A percentile compares a stretch with the other conserved stretches of the same genome.
Conservation (phyloP, 352 stramenopile genomes). For the Elongisporangium anandrum region DNA sequence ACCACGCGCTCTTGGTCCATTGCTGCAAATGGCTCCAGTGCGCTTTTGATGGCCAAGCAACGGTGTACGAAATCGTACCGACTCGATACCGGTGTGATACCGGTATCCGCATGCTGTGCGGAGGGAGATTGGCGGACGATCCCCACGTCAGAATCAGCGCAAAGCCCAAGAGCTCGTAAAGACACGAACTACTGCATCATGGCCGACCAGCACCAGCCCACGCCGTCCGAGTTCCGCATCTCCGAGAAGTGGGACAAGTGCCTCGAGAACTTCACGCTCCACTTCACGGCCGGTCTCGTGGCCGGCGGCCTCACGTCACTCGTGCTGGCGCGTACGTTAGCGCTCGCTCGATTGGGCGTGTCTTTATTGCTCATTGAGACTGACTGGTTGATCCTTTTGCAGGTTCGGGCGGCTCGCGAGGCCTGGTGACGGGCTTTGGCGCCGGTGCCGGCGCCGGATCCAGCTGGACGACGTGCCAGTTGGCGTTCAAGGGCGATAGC, state of each 20-base stretch:
- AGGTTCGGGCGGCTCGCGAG: conserved; percentile 63
- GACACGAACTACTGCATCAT: conserved; percentile 20
- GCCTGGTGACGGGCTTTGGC: conserved; percentile 64
- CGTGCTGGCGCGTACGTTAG: conserved; percentile 72
- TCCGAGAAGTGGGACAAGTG: conserved; percentile 91
- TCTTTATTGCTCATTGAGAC: not conserved
- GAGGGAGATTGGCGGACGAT: conserved; percentile 3
- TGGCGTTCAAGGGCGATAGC: conserved; percentile 72
- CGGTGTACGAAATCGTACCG: not conserved
- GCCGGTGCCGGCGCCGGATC: conserved; percentile 65
- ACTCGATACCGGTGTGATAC: conserved; percentile 1
- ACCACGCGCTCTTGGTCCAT: conserved; percentile 61
- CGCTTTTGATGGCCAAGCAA: not conserved
- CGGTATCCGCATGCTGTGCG: conserved; percentile 1
- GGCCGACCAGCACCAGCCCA: conserved; percentile 45
- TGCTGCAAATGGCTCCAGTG: conserved; percentile 5
- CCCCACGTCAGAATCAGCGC: conserved; percentile 28
- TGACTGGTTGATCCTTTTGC: conserved; percentile 1
- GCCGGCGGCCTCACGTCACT: conserved; percentile 77
- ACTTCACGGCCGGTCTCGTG: conserved; percentile 80
- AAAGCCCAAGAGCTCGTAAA: conserved; percentile 10
- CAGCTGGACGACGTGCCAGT: conserved; percentile 83
- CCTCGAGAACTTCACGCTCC: conserved; percentile 85
- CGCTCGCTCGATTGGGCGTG: not conserved
- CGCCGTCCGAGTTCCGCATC: conserved; percentile 87